phyloP scores from a whole-genome alignment of 2,329 filamentous ascomycete species.

The Claviceps purpurea region DNA sequence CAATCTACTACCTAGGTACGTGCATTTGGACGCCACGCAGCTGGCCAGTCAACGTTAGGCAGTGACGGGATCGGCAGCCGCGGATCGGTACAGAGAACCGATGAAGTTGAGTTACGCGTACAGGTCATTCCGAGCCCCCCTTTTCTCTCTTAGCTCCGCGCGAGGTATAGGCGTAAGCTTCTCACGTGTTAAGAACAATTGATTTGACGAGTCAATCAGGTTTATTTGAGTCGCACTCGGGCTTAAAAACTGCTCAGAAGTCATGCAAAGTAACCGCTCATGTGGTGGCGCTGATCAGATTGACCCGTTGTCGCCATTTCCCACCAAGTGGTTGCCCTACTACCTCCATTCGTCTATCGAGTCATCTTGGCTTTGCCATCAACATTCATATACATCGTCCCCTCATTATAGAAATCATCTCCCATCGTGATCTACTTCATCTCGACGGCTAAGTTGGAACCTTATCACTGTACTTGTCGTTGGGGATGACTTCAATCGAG shows the following conservation, averaged over 20 bases:
- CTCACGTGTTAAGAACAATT: background rate
- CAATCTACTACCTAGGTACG: background rate
- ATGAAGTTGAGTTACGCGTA: too few species aligned
- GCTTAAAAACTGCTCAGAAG: background rate
- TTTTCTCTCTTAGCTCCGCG: background rate
- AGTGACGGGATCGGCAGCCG: background rate
- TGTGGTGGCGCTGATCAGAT: background rate
- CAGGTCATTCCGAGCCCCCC: too few species aligned
- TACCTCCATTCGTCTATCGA: background rate
- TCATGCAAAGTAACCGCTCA: background rate
- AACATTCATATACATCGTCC: background rate
- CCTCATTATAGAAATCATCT: background rate
- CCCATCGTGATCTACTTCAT: background rate
- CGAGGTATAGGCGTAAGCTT: background rate
- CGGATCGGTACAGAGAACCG: background rate
- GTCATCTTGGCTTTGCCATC: background rate
- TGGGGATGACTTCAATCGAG: slow-evolving; percentile 72
- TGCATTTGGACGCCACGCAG: too few species aligned
- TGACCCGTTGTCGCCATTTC: background rate
- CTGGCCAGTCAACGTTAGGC: background rate
- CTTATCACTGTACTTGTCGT: slow-evolving; percentile 32
- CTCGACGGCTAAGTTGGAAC: background rate
- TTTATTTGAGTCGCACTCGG: background rate
- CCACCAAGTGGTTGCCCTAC: too few species aligned
- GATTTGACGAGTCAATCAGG: background rate